Evolutionary conservation across 1,284 basidiomycete genomes (phyloP).

Genomic region (Thecaphora thlaspeos): DNA sequence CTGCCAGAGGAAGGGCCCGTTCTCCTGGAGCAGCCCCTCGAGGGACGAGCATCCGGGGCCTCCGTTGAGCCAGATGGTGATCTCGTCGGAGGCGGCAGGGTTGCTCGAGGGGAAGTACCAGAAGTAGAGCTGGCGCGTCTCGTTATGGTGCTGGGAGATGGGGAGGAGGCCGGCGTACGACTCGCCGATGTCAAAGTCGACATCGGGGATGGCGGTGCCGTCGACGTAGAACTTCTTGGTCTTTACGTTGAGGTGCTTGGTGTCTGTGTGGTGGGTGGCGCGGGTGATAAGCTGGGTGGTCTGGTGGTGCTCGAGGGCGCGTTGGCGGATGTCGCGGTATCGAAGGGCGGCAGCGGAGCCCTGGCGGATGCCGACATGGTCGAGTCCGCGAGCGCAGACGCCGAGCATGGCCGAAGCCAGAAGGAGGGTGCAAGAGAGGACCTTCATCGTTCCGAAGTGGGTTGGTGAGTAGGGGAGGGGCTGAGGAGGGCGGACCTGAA

Average conservation of each 20-base stretch:
- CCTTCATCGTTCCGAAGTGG: slow-evolving; percentile 27
- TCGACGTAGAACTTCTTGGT: slow-evolving; percentile 19
- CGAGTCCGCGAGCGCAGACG: slow-evolving; percentile 20
- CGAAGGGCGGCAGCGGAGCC: not conserved
- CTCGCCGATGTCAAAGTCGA: slow-evolving; percentile 36
- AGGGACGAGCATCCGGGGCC: slow-evolving; percentile 70
- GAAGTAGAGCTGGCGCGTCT: slow-evolving; percentile 68
- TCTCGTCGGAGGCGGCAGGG: slow-evolving; percentile 68
- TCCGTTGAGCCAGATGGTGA: slow-evolving; percentile 69
- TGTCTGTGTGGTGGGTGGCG: not conserved
- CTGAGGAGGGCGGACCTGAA: no score
- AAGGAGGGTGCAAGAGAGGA: slow-evolving; percentile 11
- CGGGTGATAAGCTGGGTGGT: slow-evolving; percentile 9
- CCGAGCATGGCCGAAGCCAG: slow-evolving; percentile 19
- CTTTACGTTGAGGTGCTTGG: slow-evolving; percentile 22
- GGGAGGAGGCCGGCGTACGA: slow-evolving; percentile 48
- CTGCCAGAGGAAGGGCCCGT: slow-evolving; percentile 71
- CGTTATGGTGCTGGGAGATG: slow-evolving; percentile 20
- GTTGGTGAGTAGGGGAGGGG: no score
- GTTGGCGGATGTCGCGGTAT: slow-evolving; percentile 16
- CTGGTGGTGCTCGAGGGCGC: slow-evolving; percentile 13
- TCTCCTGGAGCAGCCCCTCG: slow-evolving; percentile 76
- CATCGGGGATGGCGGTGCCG: slow-evolving; percentile 30
- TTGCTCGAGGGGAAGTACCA: slow-evolving; percentile 81
- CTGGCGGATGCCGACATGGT: slow-evolving; percentile 31